Evolutionary conservation across 768 basidiomycete species (phyloP).

Genomic region (Suillus cothurnatus): DNA sequence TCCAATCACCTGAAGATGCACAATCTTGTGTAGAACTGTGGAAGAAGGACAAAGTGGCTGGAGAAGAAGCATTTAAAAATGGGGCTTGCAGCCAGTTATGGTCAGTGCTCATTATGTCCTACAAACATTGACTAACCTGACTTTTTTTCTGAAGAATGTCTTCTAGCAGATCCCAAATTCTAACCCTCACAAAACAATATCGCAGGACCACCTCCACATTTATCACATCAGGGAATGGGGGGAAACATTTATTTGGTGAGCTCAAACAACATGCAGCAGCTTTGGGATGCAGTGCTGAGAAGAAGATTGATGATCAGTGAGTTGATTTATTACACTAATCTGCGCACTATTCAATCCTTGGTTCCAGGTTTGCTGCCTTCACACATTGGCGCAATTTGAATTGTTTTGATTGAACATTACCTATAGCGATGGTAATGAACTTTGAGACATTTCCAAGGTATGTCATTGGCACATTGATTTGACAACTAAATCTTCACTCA

Average conservation of each 20-base stretch:
- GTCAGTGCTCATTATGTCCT: constrained; percentile 34
- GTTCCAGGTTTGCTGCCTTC: constrained; percentile 25
- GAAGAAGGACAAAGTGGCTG: constrained; percentile 16
- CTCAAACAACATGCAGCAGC: constrained; percentile 11
- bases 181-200: constrained; percentile 35
- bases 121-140: constrained; percentile 10
- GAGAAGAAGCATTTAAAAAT: constrained; percentile 19
- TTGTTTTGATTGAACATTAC: constrained; percentile 30
- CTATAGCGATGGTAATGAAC: constrained; percentile 39
- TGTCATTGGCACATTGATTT: too few species aligned
- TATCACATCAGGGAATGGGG: constrained; percentile 30
- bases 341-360: not conserved
- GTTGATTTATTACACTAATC: constrained; percentile 1
- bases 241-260: constrained; percentile 33
- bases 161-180: constrained; percentile 40
- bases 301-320: constrained; percentile 24
- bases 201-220: constrained; percentile 43
- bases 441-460: constrained; percentile 40
- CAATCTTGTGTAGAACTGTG: constrained; percentile 17
- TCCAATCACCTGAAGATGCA: constrained; percentile 11
- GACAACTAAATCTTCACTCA: too few species aligned
- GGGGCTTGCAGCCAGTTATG: constrained; percentile 16
- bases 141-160: constrained; percentile 27
- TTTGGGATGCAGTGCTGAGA: constrained; percentile 9
- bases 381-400: constrained; percentile 38